Conservation (phyloP, 176 grass and related monocot genomes). For the Eragrostis nindensis region DNA sequence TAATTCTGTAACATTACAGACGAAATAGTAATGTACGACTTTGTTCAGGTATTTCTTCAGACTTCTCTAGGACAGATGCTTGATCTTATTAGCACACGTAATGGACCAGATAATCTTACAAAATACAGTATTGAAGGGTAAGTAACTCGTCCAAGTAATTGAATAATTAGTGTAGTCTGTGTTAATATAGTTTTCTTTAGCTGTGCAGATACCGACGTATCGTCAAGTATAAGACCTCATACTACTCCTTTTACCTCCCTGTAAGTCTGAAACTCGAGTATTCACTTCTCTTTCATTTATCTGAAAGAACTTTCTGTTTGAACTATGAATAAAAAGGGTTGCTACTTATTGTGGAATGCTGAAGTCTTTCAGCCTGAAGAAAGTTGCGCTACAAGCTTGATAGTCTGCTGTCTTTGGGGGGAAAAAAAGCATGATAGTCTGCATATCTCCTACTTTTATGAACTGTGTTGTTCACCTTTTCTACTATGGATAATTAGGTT, state of each 20-base stretch:
- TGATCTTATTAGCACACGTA: constrained; percentile 59
- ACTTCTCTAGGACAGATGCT: constrained; percentile 68
- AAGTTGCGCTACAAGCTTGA: too few species aligned
- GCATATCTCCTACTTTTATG: background rate
- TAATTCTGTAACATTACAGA: background rate
- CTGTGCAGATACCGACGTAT: constrained; percentile 53
- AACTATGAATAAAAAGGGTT: background rate
- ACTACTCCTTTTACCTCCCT: constrained; percentile 72
- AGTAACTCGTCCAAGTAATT: background rate
- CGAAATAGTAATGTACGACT: background rate
- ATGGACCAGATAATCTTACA: constrained; percentile 38
- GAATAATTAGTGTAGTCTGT: background rate
- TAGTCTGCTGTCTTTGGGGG: too few species aligned
- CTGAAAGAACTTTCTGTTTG: background rate
- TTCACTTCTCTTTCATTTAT: background rate
- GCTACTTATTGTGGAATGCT: background rate
- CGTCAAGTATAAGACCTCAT: constrained; percentile 69
- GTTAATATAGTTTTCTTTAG: background rate
- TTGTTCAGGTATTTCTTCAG: constrained; percentile 52
- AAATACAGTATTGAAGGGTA: constrained; percentile 63
- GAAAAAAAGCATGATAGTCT: too few species aligned
- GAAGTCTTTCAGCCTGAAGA: too few species aligned
- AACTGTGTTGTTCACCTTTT: background rate
- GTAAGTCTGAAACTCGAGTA: constrained; percentile 34
- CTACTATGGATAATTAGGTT: constrained; percentile 33